Conservation (phyloP, 805 yeast species). For the Tetrapisispora iriomotensis region DNA sequence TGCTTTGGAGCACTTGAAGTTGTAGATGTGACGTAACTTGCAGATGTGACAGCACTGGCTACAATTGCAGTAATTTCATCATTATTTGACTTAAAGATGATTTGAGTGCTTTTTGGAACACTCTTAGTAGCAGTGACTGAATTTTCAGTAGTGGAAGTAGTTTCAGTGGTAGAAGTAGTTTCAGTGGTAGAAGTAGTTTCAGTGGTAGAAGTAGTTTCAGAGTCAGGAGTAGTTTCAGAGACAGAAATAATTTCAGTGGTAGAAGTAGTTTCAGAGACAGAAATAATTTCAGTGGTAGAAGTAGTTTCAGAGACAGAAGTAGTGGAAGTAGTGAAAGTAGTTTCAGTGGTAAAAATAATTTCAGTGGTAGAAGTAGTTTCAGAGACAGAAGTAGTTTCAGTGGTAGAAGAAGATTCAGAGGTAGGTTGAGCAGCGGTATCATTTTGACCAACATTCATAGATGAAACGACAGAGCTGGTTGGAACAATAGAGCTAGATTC, state of each 20-base stretch:
- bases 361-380: constrained; percentile 1
- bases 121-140: background rate
- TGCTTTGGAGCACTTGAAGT: background rate
- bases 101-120: too few species aligned
- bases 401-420: background rate
- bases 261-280: background rate
- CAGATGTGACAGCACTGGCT: background rate
- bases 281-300: constrained; percentile 1
- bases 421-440: background rate
- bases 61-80: background rate
- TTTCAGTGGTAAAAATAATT: background rate
- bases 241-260: constrained; percentile 1
- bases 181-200: background rate
- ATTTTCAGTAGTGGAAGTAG: constrained; percentile 2
- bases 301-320: too few species aligned
- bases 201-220: background rate
- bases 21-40: background rate
- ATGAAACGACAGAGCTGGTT: background rate
- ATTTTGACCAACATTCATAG: too few species aligned
- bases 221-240: background rate
- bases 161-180: constrained; percentile 2
- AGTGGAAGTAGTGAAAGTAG: constrained; percentile 1
- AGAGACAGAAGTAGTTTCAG: constrained; percentile 1
- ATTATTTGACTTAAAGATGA: too few species aligned
- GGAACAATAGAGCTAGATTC: background rate